These are phyloP conservation scores for Chlamydomonas sp. DNA, from an alignment of 139 green algal genomes.

Conservation along the genomic window DNA sequence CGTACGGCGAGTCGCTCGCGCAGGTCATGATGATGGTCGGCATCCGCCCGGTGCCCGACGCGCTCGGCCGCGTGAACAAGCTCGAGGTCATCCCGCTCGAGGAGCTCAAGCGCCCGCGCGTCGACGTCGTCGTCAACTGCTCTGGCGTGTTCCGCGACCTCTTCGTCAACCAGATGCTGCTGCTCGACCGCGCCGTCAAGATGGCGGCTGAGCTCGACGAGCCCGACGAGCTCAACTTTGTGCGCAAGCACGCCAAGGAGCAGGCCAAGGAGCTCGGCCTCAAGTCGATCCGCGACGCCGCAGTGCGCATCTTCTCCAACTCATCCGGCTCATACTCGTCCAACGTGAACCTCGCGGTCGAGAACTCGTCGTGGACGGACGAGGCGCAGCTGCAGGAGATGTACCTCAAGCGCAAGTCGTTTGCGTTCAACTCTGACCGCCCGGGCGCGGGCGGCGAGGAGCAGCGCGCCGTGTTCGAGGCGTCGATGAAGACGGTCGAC, in stretches of 20 bases:
- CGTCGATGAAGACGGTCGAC: conserved; percentile 94
- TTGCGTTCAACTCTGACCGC: conserved; percentile 94
- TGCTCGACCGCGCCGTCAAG: conserved; percentile 95
- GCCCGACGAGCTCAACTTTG: conserved; percentile 98
- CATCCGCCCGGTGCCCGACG: conserved; percentile 85
- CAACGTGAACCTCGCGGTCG: conserved; percentile 98
- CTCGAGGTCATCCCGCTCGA: conserved; percentile 96
- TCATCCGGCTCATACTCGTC: conserved; percentile 89
- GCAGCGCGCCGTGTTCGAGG: conserved; percentile 84
- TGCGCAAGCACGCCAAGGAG: conserved; percentile 95
- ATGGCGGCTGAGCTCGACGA: conserved; percentile 96
- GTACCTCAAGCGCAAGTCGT: conserved; percentile 94
- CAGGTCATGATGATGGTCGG: conserved; percentile 95
- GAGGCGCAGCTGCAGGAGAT: conserved; percentile 96
- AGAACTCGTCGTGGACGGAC: conserved; percentile 94
- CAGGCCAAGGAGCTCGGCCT: conserved; percentile 84
- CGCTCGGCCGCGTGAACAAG: conserved; percentile 98
- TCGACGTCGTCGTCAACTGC: conserved; percentile 99
- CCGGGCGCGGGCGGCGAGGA: conserved; percentile 86
- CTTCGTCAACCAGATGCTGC: conserved; percentile 98
- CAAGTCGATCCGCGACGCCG: conserved; percentile 75
- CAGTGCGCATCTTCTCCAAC: conserved; percentile 96
- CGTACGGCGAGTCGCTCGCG: conserved; percentile 94
- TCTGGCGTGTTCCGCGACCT: conserved; percentile 98
- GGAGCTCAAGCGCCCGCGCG: conserved; percentile 88